Conservation (phyloP, 495 filamentous ascomycete species). For the Aspergillus nidulans region DNA sequence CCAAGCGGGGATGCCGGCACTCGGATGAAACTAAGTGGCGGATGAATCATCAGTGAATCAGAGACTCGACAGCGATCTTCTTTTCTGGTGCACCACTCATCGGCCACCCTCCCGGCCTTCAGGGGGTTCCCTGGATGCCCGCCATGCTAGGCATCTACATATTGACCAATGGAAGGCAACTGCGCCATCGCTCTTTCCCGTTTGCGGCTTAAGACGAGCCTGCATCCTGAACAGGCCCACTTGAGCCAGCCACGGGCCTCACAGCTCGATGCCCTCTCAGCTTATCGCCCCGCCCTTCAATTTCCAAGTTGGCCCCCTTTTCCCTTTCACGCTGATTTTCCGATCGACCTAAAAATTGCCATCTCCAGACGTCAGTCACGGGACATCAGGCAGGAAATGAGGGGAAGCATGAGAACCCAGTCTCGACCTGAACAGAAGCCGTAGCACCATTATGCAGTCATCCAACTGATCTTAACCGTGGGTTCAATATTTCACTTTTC, state of each 20-base stretch:
- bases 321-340: background rate
- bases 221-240: slow-evolving; percentile 9
- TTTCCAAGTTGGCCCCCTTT: slow-evolving; percentile 3
- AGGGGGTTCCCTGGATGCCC: slow-evolving; percentile 14
- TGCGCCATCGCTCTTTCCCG: slow-evolving; percentile 4
- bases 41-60: slow-evolving; percentile 14
- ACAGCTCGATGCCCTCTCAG: slow-evolving; percentile 1
- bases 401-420: background rate
- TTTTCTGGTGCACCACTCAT: slow-evolving; percentile 12
- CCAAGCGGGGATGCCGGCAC: slow-evolving; percentile 14
- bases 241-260: slow-evolving; percentile 16
- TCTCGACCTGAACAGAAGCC: background rate
- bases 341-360: slow-evolving; percentile 9
- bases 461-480: background rate
- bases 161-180: slow-evolving; percentile 12
- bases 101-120: background rate
- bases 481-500: no score
- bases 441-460: background rate
- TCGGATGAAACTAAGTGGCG: slow-evolving; percentile 14
- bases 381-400: background rate
- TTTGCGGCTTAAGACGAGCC: slow-evolving; percentile 17
- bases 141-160: slow-evolving; percentile 18
- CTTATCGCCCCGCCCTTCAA: slow-evolving; percentile 23
- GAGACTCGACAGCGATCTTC: no score
- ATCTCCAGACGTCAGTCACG: background rate